Evolutionary conservation across 768 basidiomycete species (phyloP), one percentile per base, ranked within the genome.

Genomic region (Cystobasidium ongulense): DNA sequence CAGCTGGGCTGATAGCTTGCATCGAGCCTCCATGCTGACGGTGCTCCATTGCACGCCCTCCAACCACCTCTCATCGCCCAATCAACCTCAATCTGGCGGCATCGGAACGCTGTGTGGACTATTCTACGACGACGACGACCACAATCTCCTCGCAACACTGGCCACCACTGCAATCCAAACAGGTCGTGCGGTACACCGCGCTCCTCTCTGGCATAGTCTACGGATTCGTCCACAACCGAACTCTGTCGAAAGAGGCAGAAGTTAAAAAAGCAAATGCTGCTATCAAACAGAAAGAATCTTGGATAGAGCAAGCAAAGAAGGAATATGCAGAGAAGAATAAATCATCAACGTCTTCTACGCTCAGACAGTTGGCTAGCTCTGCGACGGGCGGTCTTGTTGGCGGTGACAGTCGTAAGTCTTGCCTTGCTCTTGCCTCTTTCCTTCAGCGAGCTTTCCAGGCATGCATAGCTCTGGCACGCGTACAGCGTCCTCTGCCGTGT

Each of bases 141-240:
- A 29, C 29, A 54, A 23, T 23, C 29, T 54, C n/a, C 8, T 29
- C 29, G n/a, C n/a, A 54, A 8, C n/a, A n/a, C 53, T 54, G n/a
- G n/a, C 13, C 43, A n/a, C 13, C 43, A 46, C 43, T 13, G 13
- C 13, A 46, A 46, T 46, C 43, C 13, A 13, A 54, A 31, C 81
- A 94, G 95, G 95, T 95, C 81, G 89, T 89, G 79, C 90, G 95
- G 80, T 98, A 95, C 82, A 88, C 92, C 23, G 92, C 94, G 63
- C 87, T 99, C 78, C 82, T 89, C 76, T 85, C 87, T 52, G 95
- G 95, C 80, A 86, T 95, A 77, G 82, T 88, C 80, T 98, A 97
- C 81, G 95, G 95, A 80, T 88, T 94, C 81, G 87, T 87, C 80
- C 94, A 97, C 85, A 89, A 90, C 80, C 87, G 90, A 79, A 89